Percentiles rank a stretch among this genome's conserved stretches.
phyloP scores from a whole-genome alignment of 1,284 basidiomycete species.

The Sanghuangporus weigelae region DNA sequence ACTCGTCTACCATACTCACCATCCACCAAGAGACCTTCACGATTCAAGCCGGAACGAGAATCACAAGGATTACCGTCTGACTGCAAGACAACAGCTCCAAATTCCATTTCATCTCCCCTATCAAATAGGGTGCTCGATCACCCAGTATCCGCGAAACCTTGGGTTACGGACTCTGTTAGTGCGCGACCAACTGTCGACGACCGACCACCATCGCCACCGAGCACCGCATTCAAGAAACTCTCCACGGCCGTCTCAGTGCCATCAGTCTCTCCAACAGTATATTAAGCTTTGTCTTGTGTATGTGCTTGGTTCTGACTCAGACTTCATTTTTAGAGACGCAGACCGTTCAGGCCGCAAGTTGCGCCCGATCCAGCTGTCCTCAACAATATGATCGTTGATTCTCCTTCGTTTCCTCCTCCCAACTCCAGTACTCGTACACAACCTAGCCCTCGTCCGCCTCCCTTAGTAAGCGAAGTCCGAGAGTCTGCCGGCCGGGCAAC shows the following conservation, averaged over 20 bases:
- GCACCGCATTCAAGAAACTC: slow-evolving; percentile 2
- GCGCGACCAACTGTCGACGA: neutral
- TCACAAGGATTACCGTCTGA: neutral
- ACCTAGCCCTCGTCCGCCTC: slow-evolving; percentile 34
- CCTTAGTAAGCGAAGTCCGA: slow-evolving; percentile 36
- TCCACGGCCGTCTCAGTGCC: slow-evolving; percentile 8
- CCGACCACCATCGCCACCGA: neutral
- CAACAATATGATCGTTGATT: slow-evolving; percentile 25
- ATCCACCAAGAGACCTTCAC: slow-evolving; percentile 18
- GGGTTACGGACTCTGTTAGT: neutral
- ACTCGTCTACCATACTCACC: slow-evolving; percentile 9
- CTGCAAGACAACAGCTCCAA: neutral
- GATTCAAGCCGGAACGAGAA: neutral
- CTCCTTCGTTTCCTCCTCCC: slow-evolving; percentile 31
- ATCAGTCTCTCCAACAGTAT: slow-evolving; percentile 2
- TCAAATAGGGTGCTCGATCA: neutral
- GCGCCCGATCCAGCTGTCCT: slow-evolving; percentile 2
- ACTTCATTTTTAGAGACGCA: neutral
- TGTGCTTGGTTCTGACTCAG: neutral
- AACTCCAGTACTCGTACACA: slow-evolving; percentile 21
- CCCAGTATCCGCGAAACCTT: neutral
- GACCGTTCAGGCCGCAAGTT: neutral
- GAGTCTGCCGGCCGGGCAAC: slow-evolving; percentile 25
- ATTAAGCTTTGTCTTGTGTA: neutral
- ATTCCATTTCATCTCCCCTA: neutral